Evolutionary conservation across 345 rosid genomes (phyloP), one percentile per base, ranked within the genome.

Genomic region (Sisymbrium altissimum): DNA sequence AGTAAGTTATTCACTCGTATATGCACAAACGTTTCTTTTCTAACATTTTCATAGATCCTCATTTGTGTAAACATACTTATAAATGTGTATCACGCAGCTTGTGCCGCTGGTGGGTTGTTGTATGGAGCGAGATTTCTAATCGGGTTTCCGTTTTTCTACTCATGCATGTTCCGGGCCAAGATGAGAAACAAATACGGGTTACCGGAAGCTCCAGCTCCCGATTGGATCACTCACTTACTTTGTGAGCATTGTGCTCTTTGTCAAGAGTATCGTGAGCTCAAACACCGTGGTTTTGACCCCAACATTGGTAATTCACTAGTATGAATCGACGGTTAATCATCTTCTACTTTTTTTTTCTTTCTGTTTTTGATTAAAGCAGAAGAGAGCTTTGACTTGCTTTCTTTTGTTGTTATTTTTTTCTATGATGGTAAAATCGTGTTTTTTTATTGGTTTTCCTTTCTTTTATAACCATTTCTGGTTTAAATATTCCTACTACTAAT

Each of bases 251-350:
- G 87, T 72, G 88, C 88, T 2, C 76, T 86, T 12, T 84, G 87
- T 63, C 90, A 88, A 76, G 88, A 88, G 38, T 79, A 83, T 61
- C 80, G 88, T 68, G 87, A 88, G 68, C 87, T 88, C 69, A 70
- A 80, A 55, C 66, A 66, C 30, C 90, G 75, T 12, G 93, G 25
- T 23, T 23, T 23, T 23, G 25, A 23, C 25, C 25, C 25, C 25
- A 23, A 23, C 3, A 23, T 23, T 23, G 25, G 25, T 23, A 23
- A 23, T 23, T 23, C 25, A 23, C 25, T 23, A 23, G 1, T 23
- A 23, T 23, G 25, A 23, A 23, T 23, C 25, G 1, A 23, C 25
- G 25, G 3, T 23, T 23, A 23, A 23, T 23, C 25, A 23, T 23
- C 25, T 23, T 23, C 25, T 23, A 23, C 25, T 23, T 23, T 23